These are phyloP conservation scores for Glaciozyma antarctica DNA, from an alignment of 768 basidiomycete species.

Conservation along the genomic window DNA sequence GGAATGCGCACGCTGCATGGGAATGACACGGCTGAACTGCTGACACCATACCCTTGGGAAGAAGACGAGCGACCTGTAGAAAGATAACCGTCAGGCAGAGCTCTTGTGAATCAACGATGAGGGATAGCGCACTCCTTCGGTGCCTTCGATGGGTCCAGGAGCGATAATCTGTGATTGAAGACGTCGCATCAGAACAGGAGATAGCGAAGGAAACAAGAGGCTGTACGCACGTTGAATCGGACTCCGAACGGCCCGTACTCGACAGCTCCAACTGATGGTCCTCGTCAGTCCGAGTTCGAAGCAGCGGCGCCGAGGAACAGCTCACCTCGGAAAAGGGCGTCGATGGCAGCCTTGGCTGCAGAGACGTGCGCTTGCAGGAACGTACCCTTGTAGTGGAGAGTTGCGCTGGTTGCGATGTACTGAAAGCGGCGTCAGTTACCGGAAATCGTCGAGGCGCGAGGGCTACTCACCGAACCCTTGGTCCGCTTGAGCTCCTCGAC, in stretches of 20 bases:
- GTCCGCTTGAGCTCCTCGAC: conserved; percentile 52
- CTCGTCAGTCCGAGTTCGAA: neutral
- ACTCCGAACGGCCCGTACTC: conserved; percentile 95
- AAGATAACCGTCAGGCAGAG: too few relatives aligned
- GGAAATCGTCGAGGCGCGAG: neutral
- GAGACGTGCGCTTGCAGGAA: conserved; percentile 89
- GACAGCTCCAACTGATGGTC: conserved; percentile 39
- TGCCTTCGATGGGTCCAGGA: conserved; percentile 70
- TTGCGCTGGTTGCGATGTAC: neutral
- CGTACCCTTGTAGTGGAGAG: conserved; percentile 36
- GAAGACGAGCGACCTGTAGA: conserved; percentile 38
- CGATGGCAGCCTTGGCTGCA: conserved; percentile 88
- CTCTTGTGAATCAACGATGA: too few relatives aligned
- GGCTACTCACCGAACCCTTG: conserved; percentile 44
- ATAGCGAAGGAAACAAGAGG: neutral
- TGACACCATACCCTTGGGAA: conserved; percentile 35
- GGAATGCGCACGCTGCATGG: conserved; percentile 30
- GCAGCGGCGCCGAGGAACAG: too few relatives aligned
- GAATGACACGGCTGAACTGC: conserved; percentile 27
- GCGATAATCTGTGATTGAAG: conserved; percentile 51
- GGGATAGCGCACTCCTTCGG: conserved; percentile 47
- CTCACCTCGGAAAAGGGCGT: conserved; percentile 62
- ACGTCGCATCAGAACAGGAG: too few relatives aligned
- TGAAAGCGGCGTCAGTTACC: neutral
- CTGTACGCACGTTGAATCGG: conserved; percentile 53